Percentiles rank a stretch among this genome's conserved stretches.
Evolutionary conservation across 257 asterid genomes (phyloP).

Genomic region (Solanum chmielewskii): DNA sequence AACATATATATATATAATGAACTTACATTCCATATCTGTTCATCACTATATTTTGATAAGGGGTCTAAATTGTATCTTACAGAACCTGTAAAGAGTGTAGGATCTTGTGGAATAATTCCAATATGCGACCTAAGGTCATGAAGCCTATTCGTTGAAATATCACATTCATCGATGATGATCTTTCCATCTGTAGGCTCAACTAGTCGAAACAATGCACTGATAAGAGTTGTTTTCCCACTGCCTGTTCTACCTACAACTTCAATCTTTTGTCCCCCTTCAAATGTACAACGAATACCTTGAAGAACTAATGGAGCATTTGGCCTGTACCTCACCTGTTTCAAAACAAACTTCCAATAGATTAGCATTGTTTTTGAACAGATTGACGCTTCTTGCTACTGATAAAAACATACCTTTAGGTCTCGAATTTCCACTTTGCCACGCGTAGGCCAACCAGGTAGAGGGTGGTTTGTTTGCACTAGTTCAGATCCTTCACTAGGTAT

Average conservation of each 20-base stretch:
- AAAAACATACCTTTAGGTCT: not conserved
- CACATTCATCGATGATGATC: not conserved
- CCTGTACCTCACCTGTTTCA: not conserved
- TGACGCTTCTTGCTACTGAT: not conserved
- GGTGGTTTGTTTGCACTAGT: not conserved
- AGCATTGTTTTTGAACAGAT: not conserved
- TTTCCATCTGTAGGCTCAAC: not conserved
- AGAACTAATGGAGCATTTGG: not conserved
- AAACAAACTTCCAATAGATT: not conserved
- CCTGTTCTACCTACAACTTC: constrained; percentile 11
- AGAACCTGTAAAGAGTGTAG: not conserved
- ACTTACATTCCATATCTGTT: constrained; percentile 5
- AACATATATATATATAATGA: too few species aligned
- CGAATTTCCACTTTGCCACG: not conserved
- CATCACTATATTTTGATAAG: not conserved
- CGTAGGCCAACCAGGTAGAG: not conserved
- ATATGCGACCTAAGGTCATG: not conserved
- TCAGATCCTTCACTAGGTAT: not conserved
- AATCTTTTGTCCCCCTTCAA: constrained; percentile 1
- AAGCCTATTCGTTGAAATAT: not conserved
- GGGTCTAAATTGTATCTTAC: not conserved
- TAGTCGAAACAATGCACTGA: not conserved
- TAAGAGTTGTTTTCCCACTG: constrained; percentile 6
- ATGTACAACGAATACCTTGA: not conserved
- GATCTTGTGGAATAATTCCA: constrained; percentile 1